These are phyloP conservation scores for Naganishia vishniacii DNA, from an alignment of 768 basidiomycete genomes.

Conservation along the genomic window DNA sequence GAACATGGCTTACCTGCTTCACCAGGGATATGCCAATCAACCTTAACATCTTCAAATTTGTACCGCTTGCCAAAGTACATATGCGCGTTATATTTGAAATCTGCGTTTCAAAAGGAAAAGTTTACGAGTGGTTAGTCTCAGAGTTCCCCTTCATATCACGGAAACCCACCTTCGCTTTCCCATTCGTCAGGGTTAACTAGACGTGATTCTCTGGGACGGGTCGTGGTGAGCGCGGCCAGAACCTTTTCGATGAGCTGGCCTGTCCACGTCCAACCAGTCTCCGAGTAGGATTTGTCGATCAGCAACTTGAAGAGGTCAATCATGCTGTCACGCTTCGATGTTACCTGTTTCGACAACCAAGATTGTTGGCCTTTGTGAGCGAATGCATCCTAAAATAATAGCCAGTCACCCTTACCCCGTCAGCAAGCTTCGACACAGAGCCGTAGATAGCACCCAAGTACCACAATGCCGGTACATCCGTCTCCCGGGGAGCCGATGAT, in stretches of 20 bases:
- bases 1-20: constrained; percentile 38
- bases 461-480: constrained; percentile 13
- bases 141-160: not conserved
- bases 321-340: constrained; percentile 62
- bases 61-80: constrained; percentile 76
- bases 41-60: constrained; percentile 63
- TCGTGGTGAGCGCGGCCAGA: constrained; percentile 68
- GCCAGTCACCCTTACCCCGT: not conserved
- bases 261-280: constrained; percentile 75
- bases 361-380: not conserved
- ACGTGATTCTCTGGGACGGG: constrained; percentile 72
- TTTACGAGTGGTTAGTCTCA: too few species aligned
- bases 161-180: constrained; percentile 59
- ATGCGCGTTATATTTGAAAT: constrained; percentile 66
- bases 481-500: constrained; percentile 11
- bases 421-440: constrained; percentile 7
- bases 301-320: constrained; percentile 61
- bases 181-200: constrained; percentile 75
- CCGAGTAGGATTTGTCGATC: constrained; percentile 66
- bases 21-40: constrained; percentile 77
- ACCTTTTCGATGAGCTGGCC: constrained; percentile 70
- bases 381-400: too few species aligned
- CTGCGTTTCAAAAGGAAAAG: constrained; percentile 48
- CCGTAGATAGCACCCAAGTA: constrained; percentile 14
- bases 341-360: constrained; percentile 51